Evolutionary conservation across 495 filamentous ascomycete genomes (phyloP).

Genomic region (Penicillium simplicissimum): DNA sequence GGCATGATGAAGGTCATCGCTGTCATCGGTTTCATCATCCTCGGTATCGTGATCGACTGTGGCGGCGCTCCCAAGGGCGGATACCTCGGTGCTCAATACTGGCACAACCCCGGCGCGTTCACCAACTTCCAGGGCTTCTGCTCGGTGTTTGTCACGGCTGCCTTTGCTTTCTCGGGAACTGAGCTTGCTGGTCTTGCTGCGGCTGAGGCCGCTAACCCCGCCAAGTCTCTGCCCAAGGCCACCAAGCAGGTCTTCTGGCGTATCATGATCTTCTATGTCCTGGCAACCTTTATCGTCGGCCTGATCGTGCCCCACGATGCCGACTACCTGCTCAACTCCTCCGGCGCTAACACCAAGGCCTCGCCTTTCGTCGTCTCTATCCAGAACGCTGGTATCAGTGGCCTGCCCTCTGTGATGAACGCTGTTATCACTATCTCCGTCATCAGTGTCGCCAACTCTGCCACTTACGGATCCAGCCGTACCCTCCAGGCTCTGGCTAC

Average conservation of each 20-base stretch:
- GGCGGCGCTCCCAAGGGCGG: constrained; percentile 59
- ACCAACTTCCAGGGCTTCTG: constrained; percentile 71
- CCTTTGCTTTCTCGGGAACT: constrained; percentile 72
- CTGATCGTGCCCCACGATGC: constrained; percentile 64
- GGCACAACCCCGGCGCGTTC: constrained; percentile 72
- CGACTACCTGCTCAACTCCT: constrained; percentile 44
- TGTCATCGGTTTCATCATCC: constrained; percentile 69
- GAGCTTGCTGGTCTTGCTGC: constrained; percentile 74
- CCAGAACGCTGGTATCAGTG: constrained; percentile 62
- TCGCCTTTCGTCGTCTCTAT: constrained; percentile 78
- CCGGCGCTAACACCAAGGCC: constrained; percentile 51
- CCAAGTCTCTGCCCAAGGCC: constrained; percentile 63
- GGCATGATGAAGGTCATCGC: constrained; percentile 54
- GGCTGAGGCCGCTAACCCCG: constrained; percentile 66
- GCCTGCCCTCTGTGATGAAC: constrained; percentile 73
- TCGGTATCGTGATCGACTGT: constrained; percentile 66
- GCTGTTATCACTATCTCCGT: constrained; percentile 71
- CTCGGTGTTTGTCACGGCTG: constrained; percentile 71
- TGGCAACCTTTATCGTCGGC: constrained; percentile 72
- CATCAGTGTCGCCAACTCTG: constrained; percentile 64
- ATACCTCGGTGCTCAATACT: constrained; percentile 63
- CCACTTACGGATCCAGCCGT: constrained; percentile 61
- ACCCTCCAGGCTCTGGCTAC: constrained; percentile 62
- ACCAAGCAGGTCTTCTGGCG: constrained; percentile 78
- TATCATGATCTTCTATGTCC: constrained; percentile 73